These are phyloP conservation scores for Penicillium digitatum DNA, from an alignment of 2,329 filamentous ascomycete genomes.

Conservation along the genomic window DNA sequence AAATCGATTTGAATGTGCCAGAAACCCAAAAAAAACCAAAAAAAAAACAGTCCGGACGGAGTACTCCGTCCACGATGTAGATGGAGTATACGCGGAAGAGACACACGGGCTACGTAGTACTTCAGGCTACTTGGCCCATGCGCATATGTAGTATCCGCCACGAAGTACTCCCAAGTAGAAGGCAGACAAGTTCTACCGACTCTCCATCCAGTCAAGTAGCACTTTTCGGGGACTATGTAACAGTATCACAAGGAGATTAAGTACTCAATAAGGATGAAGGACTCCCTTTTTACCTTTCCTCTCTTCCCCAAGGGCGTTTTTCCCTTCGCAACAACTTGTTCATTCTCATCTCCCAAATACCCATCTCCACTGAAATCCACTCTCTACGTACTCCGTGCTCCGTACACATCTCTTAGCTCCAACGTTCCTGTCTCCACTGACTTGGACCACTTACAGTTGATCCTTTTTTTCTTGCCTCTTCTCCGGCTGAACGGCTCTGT, in stretches of 20 bases:
- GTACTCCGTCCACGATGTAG: too few species aligned
- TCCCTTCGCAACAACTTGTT: neutral
- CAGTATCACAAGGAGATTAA: too few species aligned
- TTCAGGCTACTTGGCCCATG: neutral
- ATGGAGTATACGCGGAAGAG: neutral
- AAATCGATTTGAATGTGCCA: neutral
- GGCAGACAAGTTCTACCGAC: neutral
- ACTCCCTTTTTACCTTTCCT: too few species aligned
- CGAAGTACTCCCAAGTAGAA: neutral
- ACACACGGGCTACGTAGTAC: neutral
- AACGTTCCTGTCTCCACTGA: constrained; percentile 15
- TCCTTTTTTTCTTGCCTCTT: constrained; percentile 12
- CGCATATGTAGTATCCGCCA: neutral
- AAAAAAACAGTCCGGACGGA: neutral
- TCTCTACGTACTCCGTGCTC: neutral
- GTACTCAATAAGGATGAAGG: too few species aligned
- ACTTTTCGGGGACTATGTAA: too few species aligned
- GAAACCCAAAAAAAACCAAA: neutral
- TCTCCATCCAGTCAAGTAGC: too few species aligned
- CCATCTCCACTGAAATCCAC: neutral
- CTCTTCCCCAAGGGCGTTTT: too few species aligned
- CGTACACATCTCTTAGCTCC: constrained; percentile 3
- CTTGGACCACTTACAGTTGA: constrained; percentile 20
- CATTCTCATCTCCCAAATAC: neutral
- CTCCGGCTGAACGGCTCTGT: constrained; percentile 8